Evolutionary conservation across 305 asterid species (phyloP).

Genomic region (Ruellia speciosa): DNA sequence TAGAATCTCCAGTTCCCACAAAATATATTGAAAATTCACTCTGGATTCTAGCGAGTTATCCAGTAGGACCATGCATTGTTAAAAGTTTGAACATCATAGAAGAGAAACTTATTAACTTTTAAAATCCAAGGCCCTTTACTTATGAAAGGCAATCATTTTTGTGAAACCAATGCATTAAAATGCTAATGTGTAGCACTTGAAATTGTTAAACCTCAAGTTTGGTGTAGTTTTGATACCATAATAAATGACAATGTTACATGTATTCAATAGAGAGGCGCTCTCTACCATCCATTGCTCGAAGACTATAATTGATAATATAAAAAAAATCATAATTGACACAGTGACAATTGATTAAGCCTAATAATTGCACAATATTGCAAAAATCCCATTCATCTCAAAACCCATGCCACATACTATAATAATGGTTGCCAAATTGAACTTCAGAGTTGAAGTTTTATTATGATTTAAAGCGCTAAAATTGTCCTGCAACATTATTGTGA

Average conservation of each 20-base stretch:
- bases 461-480: neutral
- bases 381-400: slow-evolving; percentile 17
- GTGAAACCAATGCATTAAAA: too few species aligned
- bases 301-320: slow-evolving; percentile 8
- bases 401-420: neutral
- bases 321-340: slow-evolving; percentile 8
- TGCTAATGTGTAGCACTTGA: too few species aligned
- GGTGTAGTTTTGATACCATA: neutral
- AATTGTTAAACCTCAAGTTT: too few species aligned
- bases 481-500: neutral
- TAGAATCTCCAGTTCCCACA: slow-evolving; percentile 15
- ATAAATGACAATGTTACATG: too few species aligned
- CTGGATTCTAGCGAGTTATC: slow-evolving; percentile 14
- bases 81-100: neutral
- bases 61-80: neutral
- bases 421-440: slow-evolving; percentile 2
- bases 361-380: slow-evolving; percentile 7
- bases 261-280: too few species aligned
- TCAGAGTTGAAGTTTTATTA: neutral
- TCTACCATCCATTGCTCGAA: slow-evolving; percentile 4
- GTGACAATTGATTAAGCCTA: slow-evolving; percentile 12
- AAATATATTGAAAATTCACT: slow-evolving; percentile 18
- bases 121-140: neutral
- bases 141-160: neutral
- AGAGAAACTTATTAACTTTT: neutral